Evolutionary conservation across 2,329 filamentous ascomycete genomes (phyloP).

Genomic region (Taxawa tesnikishii): DNA sequence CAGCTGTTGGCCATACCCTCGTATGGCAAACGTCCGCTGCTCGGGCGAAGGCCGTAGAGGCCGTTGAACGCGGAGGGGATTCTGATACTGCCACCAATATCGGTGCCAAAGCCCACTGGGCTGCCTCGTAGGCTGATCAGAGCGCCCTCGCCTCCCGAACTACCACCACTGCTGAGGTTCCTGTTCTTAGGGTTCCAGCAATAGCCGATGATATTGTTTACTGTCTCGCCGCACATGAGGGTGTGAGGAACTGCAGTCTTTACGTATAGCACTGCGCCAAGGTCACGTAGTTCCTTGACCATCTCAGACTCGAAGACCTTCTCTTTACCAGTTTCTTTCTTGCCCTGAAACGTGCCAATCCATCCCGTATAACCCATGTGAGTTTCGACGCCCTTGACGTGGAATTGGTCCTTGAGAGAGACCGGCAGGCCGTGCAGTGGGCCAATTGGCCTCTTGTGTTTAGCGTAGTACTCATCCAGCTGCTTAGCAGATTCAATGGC

Average conservation of each 20-base stretch:
- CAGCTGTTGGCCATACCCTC: slow-evolving; percentile 50
- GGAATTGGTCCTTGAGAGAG: slow-evolving; percentile 37
- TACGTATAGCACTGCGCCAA: slow-evolving; percentile 44
- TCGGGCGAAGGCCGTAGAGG: slow-evolving; percentile 44
- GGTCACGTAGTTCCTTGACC: slow-evolving; percentile 38
- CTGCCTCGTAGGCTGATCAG: slow-evolving; percentile 42
- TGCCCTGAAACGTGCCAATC: slow-evolving; percentile 48
- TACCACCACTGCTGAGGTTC: slow-evolving; percentile 42
- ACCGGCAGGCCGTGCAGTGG: slow-evolving; percentile 36
- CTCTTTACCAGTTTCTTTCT: slow-evolving; percentile 37
- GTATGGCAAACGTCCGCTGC: slow-evolving; percentile 40
- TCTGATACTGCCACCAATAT: slow-evolving; percentile 43
- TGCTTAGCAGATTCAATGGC: slow-evolving; percentile 29
- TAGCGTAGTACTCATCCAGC: slow-evolving; percentile 27
- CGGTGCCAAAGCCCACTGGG: slow-evolving; percentile 46
- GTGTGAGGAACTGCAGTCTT: slow-evolving; percentile 47
- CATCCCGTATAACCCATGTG: slow-evolving; percentile 52
- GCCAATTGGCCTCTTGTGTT: slow-evolving; percentile 27
- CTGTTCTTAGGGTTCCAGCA: slow-evolving; percentile 46
- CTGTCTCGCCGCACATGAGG: slow-evolving; percentile 45
- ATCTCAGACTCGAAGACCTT: slow-evolving; percentile 45
- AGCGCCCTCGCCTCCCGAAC: slow-evolving; percentile 47
- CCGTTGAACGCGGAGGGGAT: slow-evolving; percentile 50
- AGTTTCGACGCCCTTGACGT: slow-evolving; percentile 34
- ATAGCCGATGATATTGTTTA: slow-evolving; percentile 49